Base-by-base conservation (phyloP, 2,329 filamentous ascomycete genomes). In the Aspergillus terreus region DNA sequence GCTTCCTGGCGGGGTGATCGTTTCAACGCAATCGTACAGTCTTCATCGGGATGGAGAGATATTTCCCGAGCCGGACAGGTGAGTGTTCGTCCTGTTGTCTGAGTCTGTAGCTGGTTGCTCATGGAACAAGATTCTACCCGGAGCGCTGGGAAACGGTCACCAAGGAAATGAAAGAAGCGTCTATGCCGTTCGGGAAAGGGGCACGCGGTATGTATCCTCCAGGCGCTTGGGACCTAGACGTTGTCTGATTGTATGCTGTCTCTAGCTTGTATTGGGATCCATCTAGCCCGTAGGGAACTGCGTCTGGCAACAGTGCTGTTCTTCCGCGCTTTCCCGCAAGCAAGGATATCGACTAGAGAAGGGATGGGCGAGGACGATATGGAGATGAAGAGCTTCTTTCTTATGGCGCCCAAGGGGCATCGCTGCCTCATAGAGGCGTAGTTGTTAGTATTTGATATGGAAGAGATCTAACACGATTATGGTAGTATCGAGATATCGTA, bases 101-200 rank as follows among this genome's bases (percentile, higher is more conserved):
- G 5, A 2, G 11, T 32, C 5, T 6, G 9, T 9, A 5, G 17
- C 46, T 3, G 35, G 15, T 48, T 41, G 38, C 81, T 78, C 76
- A 50, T 19, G 66, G 57, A 12, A 43, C 27, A 60, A 60, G 54
- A 1, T 68, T 67, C 35, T 44, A 60, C 1, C 66, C 65, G 1
- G 56, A 58, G 14, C 55, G 65, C n/a, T 68, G 66, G 65, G 57
- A 53, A 9, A 40, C 27, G 0, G 55, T 58, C 0, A 67, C 56
- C 0, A 60, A 61, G 36, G 71, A 73, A 36, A 75, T 78, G 62
- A 78, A 80, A 47, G 75, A 79, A 2, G 80, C 81, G 14, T 87
- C 85, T 57, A 83, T 84, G 74, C 84, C 85, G 0, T 89, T 89
- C 64, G 83, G 85, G 1, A 85, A 81, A 15, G 86, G 86, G 0